Base-by-base conservation (phyloP, 2,329 filamentous ascomycete genomes). In the Talaromyces piceae region DNA sequence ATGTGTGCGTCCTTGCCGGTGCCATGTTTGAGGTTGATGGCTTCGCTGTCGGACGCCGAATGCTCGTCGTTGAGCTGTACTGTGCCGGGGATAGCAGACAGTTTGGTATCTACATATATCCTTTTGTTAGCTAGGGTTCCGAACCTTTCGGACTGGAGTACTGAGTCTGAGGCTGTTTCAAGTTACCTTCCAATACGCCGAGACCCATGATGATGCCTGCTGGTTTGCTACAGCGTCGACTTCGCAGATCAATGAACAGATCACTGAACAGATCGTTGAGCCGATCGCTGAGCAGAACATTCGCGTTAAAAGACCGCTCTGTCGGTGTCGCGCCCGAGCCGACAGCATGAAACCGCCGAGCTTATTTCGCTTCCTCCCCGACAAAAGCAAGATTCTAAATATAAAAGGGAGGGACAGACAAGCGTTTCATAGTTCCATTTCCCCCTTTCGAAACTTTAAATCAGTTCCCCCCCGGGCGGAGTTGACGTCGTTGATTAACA, bases 1-100 rank as follows among this genome's bases (percentile, higher is more conserved):
- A 58, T 58, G 31, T 52, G 49, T 16, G 20, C 55, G 33, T 57
- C 44, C 2, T 47, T 22, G 23, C 58, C 55, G 37, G 49, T 58
- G 23, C 55, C 55, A 37, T 59, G 58, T 45, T 57, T 58, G 5
- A 57, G 44, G n/a, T 51, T 28, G 2, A 26, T 8, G 12, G 11
- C 25, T n/a, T 22, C 23, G 39, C 4, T 23, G 12, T 43, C 39
- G 13, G 11, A 13, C 2, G 39, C 23, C 1, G 23, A 25, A n/a
- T n/a, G n/a, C 12, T 25, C 20, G 39, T 43, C 39, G 23, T 43
- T 43, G 39, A 43, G 39, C 39, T 23, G 39, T 12, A 43, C 39
- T 3, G 39, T 43, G 23, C 39, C 23, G 20, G 39, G 39, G 22
- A 43, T 22, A 22, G 20, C 23, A 12, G 39, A 3, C 20, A 43